These are phyloP conservation scores for Lactarius pseudohatsudake DNA, from an alignment of 768 basidiomycete genomes.

Conservation along the genomic window DNA sequence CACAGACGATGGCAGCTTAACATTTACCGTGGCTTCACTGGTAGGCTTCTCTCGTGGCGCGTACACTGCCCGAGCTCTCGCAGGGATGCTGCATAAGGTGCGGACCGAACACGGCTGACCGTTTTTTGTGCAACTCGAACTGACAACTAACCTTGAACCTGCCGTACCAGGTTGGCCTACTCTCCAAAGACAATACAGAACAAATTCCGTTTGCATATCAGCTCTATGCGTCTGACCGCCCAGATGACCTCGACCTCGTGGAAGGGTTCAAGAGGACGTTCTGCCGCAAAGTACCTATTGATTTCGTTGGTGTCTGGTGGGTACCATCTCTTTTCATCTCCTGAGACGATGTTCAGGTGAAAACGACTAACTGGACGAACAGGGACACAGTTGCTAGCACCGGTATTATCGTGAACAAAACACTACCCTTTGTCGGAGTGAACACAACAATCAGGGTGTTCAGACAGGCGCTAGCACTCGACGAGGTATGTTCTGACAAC, in stretches of 20 bases:
- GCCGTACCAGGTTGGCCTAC: slow-evolving; percentile 60
- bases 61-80: slow-evolving; percentile 71
- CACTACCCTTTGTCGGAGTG: slow-evolving; percentile 64
- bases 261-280: slow-evolving; percentile 74
- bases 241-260: slow-evolving; percentile 47
- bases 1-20: neutral
- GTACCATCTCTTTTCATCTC: neutral
- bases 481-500: slow-evolving; percentile 52
- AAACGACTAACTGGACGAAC: neutral
- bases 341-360: neutral
- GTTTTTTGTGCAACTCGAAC: neutral
- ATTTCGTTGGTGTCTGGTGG: slow-evolving; percentile 81
- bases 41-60: slow-evolving; percentile 76
- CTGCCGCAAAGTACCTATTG: slow-evolving; percentile 65
- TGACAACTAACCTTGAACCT: no score
- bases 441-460: slow-evolving; percentile 68
- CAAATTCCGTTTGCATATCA: slow-evolving; percentile 76
- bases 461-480: slow-evolving; percentile 74
- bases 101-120: slow-evolving; percentile 1
- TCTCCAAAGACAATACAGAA: slow-evolving; percentile 64
- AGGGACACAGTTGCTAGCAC: slow-evolving; percentile 84
- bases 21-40: slow-evolving; percentile 28
- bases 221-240: slow-evolving; percentile 53
- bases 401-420: slow-evolving; percentile 56
- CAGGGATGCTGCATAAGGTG: slow-evolving; percentile 67